phyloP scores from a whole-genome alignment of 257 asterid species.

The Solanum lignicaule region DNA sequence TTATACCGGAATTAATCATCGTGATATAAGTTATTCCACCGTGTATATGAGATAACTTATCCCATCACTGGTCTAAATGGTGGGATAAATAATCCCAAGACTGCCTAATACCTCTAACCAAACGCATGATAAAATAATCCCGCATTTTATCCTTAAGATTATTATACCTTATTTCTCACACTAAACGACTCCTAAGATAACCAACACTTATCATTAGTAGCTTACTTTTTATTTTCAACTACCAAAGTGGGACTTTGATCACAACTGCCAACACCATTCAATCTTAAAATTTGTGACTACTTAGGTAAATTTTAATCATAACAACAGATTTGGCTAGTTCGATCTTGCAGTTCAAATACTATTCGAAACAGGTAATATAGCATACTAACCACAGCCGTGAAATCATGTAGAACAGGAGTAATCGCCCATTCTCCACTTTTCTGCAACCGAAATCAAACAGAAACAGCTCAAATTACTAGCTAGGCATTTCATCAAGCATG shows the following conservation, averaged over 20 bases:
- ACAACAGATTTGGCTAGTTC: background rate
- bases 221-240: background rate
- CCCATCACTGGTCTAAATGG: no score
- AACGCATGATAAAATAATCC: no score
- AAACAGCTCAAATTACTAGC: background rate
- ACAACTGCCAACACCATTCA: background rate
- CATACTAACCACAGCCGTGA: slow-evolving; percentile 56
- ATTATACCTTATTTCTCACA: no score
- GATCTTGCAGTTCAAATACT: background rate
- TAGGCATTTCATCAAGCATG: slow-evolving; percentile 15
- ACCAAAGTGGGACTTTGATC: background rate
- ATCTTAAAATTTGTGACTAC: background rate
- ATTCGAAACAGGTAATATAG: background rate
- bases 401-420: slow-evolving; percentile 56
- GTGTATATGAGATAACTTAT: no score
- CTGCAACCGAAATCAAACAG: slow-evolving; percentile 12
- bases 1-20: no score
- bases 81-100: no score
- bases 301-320: background rate
- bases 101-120: no score
- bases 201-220: background rate
- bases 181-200: background rate
- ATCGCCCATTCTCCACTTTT: slow-evolving; percentile 51
- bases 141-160: no score
- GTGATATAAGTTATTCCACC: no score